Conservation (phyloP, 352 stramenopile genomes). For the Phytopythium aichiense region DNA sequence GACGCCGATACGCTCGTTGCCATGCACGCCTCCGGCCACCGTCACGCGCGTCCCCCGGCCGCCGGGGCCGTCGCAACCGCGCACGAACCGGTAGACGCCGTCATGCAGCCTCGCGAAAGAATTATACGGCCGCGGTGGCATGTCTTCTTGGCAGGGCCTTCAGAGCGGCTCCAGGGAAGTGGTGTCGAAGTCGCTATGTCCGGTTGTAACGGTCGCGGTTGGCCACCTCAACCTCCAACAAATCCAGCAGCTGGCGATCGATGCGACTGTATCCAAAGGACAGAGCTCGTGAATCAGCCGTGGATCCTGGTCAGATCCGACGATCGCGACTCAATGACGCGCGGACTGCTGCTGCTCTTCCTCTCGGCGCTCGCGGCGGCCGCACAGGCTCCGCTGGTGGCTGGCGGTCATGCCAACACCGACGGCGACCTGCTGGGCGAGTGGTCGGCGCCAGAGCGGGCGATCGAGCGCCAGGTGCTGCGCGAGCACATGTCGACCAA, state of each 20-base stretch:
- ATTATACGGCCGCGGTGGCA: not conserved
- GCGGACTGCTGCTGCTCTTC: not conserved
- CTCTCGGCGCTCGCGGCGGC: not conserved
- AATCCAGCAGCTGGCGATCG: not conserved
- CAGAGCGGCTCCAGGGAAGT: not conserved
- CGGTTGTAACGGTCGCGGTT: not conserved
- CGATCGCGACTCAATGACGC: not conserved
- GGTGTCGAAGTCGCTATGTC: not conserved
- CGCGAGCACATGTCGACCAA: conserved; percentile 75
- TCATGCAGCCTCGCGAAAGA: conserved; percentile 32
- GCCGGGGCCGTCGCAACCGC: conserved; percentile 7
- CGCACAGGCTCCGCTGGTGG: not conserved
- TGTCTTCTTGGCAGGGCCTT: too few species aligned
- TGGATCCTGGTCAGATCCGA: not conserved
- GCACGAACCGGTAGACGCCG: conserved; percentile 45
- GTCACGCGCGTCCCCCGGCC: conserved; percentile 31
- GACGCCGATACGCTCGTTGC: conserved; percentile 73
- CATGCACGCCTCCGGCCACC: conserved; percentile 62
- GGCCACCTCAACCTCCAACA: too few species aligned
- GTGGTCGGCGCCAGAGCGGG: conserved; percentile 5
- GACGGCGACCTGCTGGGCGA: not conserved
- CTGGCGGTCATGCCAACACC: not conserved
- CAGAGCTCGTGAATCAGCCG: not conserved
- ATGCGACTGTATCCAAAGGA: not conserved
- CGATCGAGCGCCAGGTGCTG: conserved; percentile 26